Conservation (phyloP, 2,329 filamentous ascomycete genomes). For the Penicillium sp. region DNA sequence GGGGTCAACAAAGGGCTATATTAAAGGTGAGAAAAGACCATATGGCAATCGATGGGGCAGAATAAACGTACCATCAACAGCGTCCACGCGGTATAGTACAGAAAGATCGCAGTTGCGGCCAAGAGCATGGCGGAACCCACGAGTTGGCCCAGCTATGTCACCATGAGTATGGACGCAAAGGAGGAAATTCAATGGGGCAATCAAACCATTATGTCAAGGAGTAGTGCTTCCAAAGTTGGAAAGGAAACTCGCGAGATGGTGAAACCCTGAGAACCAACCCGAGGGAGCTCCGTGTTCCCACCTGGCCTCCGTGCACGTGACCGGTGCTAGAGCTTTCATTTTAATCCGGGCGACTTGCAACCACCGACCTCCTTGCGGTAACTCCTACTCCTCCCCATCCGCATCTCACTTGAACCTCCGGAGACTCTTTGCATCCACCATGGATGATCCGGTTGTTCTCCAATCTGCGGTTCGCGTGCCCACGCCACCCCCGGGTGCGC, state of each 20-base stretch:
- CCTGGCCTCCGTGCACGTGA: slow-evolving; percentile 21
- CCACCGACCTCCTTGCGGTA: too few relatives aligned
- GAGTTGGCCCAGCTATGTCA: slow-evolving; percentile 78
- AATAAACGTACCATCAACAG: slow-evolving; percentile 82
- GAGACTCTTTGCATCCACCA: slow-evolving; percentile 21
- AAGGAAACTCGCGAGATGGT: slow-evolving; percentile 8
- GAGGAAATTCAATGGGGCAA: not conserved
- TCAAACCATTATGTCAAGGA: slow-evolving; percentile 30
- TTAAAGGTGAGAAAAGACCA: not conserved
- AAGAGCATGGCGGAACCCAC: slow-evolving; percentile 73
- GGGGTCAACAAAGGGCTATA: slow-evolving; percentile 91
- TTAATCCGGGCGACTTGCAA: too few relatives aligned
- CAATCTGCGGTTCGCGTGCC: slow-evolving; percentile 60
- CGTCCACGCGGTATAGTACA: slow-evolving; percentile 98
- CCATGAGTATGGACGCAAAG: slow-evolving; percentile 9
- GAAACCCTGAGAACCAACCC: slow-evolving; percentile 9
- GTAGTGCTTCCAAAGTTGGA: slow-evolving; percentile 7
- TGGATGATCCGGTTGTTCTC: slow-evolving; percentile 48
- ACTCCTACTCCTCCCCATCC: too few relatives aligned
- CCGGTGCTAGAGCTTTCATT: too few relatives aligned
- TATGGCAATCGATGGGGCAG: not conserved
- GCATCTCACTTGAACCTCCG: too few relatives aligned
- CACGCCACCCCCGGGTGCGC: slow-evolving; percentile 52
- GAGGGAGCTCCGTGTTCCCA: slow-evolving; percentile 22
- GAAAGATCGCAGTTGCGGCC: slow-evolving; percentile 68